Evolutionary conservation across 1,139 yeast species (phyloP).

Genomic region (Taiozyma sp.): DNA sequence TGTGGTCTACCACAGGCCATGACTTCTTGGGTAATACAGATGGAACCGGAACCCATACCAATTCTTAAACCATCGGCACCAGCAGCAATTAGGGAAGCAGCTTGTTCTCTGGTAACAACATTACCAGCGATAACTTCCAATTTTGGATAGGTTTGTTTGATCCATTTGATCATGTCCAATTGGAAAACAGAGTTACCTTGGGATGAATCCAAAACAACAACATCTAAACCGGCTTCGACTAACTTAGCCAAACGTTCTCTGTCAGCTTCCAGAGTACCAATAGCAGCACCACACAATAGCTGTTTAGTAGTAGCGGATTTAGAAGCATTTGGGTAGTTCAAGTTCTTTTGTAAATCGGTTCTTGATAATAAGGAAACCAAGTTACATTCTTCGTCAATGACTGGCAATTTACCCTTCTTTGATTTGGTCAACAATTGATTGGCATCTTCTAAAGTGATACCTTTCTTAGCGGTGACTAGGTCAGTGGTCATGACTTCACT

Average conservation of each 20-base stretch:
- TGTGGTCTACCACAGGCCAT: conserved; percentile 99
- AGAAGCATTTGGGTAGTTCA: conserved; percentile 90
- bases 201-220: conserved; percentile 91
- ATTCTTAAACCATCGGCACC: conserved; percentile 99
- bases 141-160: conserved; percentile 72
- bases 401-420: conserved; percentile 97
- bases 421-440: conserved; percentile 86
- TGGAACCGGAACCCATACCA: conserved; percentile 99
- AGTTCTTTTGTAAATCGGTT: conserved; percentile 96
- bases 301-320: conserved; percentile 92
- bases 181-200: conserved; percentile 98
- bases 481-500: conserved; percentile 87
- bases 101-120: conserved; percentile 98
- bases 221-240: conserved; percentile 96
- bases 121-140: conserved; percentile 95
- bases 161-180: conserved; percentile 88
- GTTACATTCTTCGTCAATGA: conserved; percentile 71
- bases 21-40: conserved; percentile 98
- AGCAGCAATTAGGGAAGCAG: conserved; percentile 89
- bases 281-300: conserved; percentile 97
- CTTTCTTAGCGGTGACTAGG: conserved; percentile 75
- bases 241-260: conserved; percentile 75
- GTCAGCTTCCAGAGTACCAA: conserved; percentile 91
- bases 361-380: conserved; percentile 86
- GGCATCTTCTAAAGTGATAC: conserved; percentile 80